Conservation (phyloP, 2,329 filamentous ascomycete genomes). For the Scytalidium lignicola region DNA sequence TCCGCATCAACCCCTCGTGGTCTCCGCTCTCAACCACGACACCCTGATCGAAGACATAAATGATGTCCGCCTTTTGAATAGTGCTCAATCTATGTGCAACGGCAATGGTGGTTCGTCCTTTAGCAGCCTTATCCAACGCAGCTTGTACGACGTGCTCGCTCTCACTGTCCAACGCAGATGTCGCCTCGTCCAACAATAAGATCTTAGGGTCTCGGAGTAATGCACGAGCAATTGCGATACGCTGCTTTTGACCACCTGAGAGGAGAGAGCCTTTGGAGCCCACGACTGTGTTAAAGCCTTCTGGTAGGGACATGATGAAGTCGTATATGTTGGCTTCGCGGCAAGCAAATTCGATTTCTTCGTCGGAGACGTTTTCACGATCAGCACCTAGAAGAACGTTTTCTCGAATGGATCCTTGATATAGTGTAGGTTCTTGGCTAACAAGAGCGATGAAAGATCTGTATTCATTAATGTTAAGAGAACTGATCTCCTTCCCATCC, state of each 20-base stretch:
- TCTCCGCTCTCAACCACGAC: slow-evolving; percentile 79
- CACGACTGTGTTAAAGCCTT: slow-evolving; percentile 80
- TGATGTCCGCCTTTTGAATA: slow-evolving; percentile 90
- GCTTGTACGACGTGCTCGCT: slow-evolving; percentile 76
- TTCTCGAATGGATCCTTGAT: slow-evolving; percentile 85
- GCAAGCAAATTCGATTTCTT: slow-evolving; percentile 71
- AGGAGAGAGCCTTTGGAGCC: slow-evolving; percentile 82
- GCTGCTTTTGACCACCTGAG: slow-evolving; percentile 90
- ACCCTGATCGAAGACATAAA: slow-evolving; percentile 94
- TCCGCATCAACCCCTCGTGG: slow-evolving; percentile 66
- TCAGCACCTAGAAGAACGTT: slow-evolving; percentile 80
- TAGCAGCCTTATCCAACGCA: slow-evolving; percentile 74
- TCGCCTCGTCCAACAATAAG: slow-evolving; percentile 77
- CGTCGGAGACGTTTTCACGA: slow-evolving; percentile 62
- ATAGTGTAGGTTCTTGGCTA: slow-evolving; percentile 89
- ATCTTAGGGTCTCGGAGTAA: slow-evolving; percentile 88
- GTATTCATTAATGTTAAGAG: slow-evolving; percentile 81
- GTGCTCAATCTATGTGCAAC: slow-evolving; percentile 90
- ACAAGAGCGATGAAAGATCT: slow-evolving; percentile 80
- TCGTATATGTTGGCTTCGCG: slow-evolving; percentile 90
- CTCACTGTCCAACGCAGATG: slow-evolving; percentile 70
- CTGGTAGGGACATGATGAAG: slow-evolving; percentile 79
- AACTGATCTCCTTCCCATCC: slow-evolving; percentile 76
- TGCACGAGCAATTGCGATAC: slow-evolving; percentile 84
- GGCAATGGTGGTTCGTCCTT: slow-evolving; percentile 85